Base-by-base conservation (phyloP, 169 alveolate genomes). In the Cryptosporidium sp. region DNA sequence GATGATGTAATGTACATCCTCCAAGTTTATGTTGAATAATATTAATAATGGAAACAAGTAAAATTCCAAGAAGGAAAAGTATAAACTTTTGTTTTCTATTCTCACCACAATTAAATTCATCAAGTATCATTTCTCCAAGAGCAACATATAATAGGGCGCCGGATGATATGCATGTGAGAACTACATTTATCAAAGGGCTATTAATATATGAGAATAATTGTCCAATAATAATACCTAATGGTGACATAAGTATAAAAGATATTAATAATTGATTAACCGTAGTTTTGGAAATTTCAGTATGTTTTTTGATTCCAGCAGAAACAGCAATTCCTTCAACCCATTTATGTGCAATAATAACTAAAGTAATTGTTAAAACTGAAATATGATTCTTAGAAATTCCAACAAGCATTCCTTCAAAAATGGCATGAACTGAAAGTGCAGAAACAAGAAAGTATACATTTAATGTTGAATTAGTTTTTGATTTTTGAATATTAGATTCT, bases 241-340 rank as follows among this genome's bases (percentile, higher is more conserved):
- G 87, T 7, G 87, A 80, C 87, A 80, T 80, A 44, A 80, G 58
- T 37, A 80, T 62, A 26, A 80, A 80, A 35, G 87, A 80, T 4
- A 37, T 37, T 9, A 80, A 37, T 14, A 80, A 26, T 80, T 80
- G 87, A 23, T 62, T 80, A 42, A 65, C 42, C 1, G 44, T 37
- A 44, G 44, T 10, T 62, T 61, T 23, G 35, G 87, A 80, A 44
- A 80, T 80, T 35, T 80, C 87, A 3, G 87, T 33, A 80, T 80
- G 87, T 45, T 80, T 80, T 23, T 60, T 80, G 14, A 80, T 80
- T 12, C 87, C 87, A 23, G 87, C 87, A 37, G 87, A 60, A 26
- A 80, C 87, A n/a, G 87, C 87, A 62, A 80, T 80, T 12, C 87
- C 87, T 37, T 80, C 87, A 3, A 80, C 75, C 87, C 87, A 80